A percentile compares a stretch with the other conserved stretches of the same genome.
Conservation (phyloP, 306 rosid genomes). For the Parietaria judaica region DNA sequence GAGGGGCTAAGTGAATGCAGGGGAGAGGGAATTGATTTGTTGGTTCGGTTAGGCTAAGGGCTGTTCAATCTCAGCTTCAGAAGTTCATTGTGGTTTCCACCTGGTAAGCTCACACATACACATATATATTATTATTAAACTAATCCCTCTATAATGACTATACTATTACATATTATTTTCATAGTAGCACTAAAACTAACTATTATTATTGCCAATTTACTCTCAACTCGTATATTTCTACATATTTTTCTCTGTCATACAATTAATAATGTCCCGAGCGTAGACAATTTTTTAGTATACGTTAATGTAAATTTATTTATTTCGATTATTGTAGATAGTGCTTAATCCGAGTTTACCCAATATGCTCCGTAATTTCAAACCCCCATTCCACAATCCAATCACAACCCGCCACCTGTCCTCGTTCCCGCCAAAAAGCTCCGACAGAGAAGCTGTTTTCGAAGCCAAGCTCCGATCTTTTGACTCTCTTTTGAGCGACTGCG, state of each 20-base stretch:
- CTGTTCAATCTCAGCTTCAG: slow-evolving; percentile 30
- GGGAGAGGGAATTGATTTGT: slow-evolving; percentile 30
- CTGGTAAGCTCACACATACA: slow-evolving; percentile 17
- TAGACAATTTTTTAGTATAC: no score
- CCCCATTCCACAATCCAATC: slow-evolving; percentile 3
- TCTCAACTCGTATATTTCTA: no score
- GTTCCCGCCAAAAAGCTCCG: slow-evolving; percentile 28
- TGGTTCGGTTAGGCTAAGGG: slow-evolving; percentile 31
- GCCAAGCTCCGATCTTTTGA: slow-evolving; percentile 50
- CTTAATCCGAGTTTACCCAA: not conserved
- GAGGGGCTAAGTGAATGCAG: slow-evolving; percentile 25
- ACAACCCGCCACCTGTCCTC: slow-evolving; percentile 24
- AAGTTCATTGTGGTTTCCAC: slow-evolving; percentile 26
- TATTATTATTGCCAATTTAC: no score
- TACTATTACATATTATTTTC: no score
- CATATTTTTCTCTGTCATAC: no score
- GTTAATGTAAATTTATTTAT: no score
- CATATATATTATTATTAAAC: not conserved
- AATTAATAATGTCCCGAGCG: no score
- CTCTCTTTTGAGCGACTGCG: slow-evolving; percentile 48
- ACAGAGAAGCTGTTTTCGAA: slow-evolving; percentile 46
- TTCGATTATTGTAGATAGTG: no score
- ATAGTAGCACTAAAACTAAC: no score
- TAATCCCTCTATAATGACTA: no score
- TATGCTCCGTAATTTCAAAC: slow-evolving; percentile 21